Evolutionary conservation across 177 flowering plant species (phyloP), one percentile per base, ranked within the genome.

Genomic region (Telopea speciosissima): DNA sequence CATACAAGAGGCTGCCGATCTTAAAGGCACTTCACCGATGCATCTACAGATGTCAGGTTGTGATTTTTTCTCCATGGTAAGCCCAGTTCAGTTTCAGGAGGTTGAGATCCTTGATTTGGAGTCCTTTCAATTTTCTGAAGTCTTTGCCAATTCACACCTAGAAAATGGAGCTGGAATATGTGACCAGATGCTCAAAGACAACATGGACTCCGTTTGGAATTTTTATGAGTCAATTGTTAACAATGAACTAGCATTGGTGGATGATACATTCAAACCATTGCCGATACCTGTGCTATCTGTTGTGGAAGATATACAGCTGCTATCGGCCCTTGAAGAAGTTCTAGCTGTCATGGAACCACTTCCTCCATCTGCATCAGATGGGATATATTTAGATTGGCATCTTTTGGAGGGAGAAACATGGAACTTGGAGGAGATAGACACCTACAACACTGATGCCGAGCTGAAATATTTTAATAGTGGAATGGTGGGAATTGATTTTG

Each of bases 351-450:
- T 86, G 70, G 83, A 84, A 75, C 82, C 79, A 71, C 83, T 74
- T 59, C 79, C 85, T 24, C 72, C 89, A 31, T 89, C 90, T 68
- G 85, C 90, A 68, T 89, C 90, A 68, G 87, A 91, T 82, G 90
- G 75, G 68, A 89, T 95, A 62, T 95, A 95, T 78, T 79, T 95
- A 74, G 94, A 93, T 78, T 93, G 97, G 97, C 82, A 85, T 83
- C 81, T 91, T 66, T 76, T 89, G 63, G 94, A 82, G 73, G 85
- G 83, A 74, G 86, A 85, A 73, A 75, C 74, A 70, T 80, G 81
- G 80, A 79, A 63, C 65, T 67, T 85, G 68, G 73, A 77, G 59
- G 88, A 77, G 58, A 72, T 84, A 59, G 79, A 80, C 62, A 65
- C 69, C 14, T 75, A 63, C 63, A 73, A 59, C 62, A 67, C 68